Conservation (phyloP, 108 stramenopile species). For the Cyclostephanos tholiformis region DNA sequence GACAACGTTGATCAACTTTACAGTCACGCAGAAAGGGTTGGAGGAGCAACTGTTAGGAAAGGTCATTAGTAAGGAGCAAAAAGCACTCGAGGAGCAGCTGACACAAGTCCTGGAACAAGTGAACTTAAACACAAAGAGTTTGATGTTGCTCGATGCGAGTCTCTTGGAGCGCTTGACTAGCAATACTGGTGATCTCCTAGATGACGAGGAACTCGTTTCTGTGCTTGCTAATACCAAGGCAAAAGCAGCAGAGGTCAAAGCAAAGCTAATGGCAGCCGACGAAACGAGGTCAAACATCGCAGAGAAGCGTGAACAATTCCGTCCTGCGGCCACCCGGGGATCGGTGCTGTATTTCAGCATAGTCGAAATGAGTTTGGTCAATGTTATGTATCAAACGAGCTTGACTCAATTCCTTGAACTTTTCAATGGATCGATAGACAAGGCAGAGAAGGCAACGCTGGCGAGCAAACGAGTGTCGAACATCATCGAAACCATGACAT, state of each 20-base stretch:
- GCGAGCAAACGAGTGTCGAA: conserved; percentile 88
- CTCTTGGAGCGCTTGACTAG: conserved; percentile 84
- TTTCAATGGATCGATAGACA: conserved; percentile 89
- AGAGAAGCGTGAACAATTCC: conserved; percentile 92
- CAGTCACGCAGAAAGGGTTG: conserved; percentile 89
- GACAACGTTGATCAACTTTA: conserved; percentile 93
- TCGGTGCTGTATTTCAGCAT: conserved; percentile 91
- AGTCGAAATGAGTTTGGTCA: conserved; percentile 87
- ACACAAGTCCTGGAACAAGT: conserved; percentile 91
- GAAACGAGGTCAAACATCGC: conserved; percentile 86
- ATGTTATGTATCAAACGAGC: conserved; percentile 94
- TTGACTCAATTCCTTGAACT: conserved; percentile 86
- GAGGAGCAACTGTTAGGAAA: conserved; percentile 93
- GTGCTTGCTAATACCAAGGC: conserved; percentile 92
- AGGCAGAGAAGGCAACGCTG: conserved; percentile 81
- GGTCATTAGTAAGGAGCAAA: conserved; percentile 91
- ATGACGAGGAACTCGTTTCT: conserved; percentile 89
- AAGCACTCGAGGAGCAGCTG: conserved; percentile 92
- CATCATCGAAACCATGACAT: conserved; percentile 93
- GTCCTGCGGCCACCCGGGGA: conserved; percentile 89
- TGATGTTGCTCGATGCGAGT: conserved; percentile 81
- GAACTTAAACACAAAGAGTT: conserved; percentile 87
- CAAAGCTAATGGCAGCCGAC: conserved; percentile 85
- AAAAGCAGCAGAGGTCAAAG: conserved; percentile 89
- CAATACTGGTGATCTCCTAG: conserved; percentile 86